Conservation (phyloP, 495 filamentous ascomycete genomes). For the Cercophora newfieldiana region DNA sequence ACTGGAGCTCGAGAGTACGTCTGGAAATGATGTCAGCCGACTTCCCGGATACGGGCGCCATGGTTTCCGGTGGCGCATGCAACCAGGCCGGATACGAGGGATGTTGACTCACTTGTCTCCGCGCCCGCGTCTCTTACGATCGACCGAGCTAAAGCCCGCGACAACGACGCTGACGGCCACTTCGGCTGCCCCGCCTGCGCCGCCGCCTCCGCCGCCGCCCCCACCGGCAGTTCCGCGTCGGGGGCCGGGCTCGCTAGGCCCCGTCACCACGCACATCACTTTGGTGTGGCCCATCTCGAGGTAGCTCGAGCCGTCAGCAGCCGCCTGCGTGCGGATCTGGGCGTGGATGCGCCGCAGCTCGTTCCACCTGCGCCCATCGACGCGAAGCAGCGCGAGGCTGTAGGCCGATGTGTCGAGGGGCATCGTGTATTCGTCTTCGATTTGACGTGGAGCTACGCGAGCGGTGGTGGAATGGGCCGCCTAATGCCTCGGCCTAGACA, state of each 20-base stretch:
- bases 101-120: conserved; percentile 67
- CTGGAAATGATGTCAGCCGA: conserved; percentile 42
- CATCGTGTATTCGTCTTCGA: conserved; percentile 50
- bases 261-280: conserved; percentile 87
- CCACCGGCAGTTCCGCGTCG: conserved; percentile 31
- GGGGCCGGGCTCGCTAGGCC: conserved; percentile 69
- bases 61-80: not conserved
- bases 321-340: conserved; percentile 85
- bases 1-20: conserved; percentile 76
- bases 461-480: not conserved
- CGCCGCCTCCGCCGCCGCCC: conserved; percentile 46
- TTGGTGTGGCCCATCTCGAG: conserved; percentile 96
- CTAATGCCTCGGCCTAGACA: not conserved
- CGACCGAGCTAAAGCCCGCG: conserved; percentile 84
- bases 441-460: conserved; percentile 1
- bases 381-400: conserved; percentile 79
- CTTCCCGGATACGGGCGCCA: not conserved
- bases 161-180: conserved; percentile 82
- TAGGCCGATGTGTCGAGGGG: conserved; percentile 90
- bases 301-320: conserved; percentile 87
- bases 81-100: not conserved
- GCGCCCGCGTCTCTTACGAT: conserved; percentile 71
- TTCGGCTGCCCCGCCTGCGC: conserved; percentile 56
- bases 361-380: conserved; percentile 97
- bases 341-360: conserved; percentile 87